Conservation (phyloP, 495 filamentous ascomycete species). For the Trichoderma parareesei region DNA sequence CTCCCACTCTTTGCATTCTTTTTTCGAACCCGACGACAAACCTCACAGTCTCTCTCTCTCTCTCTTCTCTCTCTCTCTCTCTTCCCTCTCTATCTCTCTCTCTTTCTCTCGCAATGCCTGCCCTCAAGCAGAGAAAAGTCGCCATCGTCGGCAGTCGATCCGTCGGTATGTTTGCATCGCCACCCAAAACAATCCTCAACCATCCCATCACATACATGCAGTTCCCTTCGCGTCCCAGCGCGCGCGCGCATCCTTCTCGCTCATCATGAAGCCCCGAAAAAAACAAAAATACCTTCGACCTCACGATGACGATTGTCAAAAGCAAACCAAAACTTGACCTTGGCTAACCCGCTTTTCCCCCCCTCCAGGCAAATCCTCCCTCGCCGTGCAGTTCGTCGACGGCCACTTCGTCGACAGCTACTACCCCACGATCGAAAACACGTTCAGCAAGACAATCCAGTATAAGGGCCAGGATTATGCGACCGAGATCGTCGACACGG, state of each 20-base stretch:
- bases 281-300: too few relatives aligned
- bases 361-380: slow-evolving; percentile 81
- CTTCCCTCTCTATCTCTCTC: too few relatives aligned
- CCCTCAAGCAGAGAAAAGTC: slow-evolving; percentile 93
- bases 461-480: slow-evolving; percentile 87
- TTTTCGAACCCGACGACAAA: too few relatives aligned
- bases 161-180: slow-evolving; percentile 61
- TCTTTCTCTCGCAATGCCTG: slow-evolving; percentile 50
- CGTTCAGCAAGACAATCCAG: slow-evolving; percentile 90
- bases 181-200: neutral
- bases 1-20: too few relatives aligned
- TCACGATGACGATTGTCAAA: too few relatives aligned
- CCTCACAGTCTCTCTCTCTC: neutral
- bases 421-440: slow-evolving; percentile 99
- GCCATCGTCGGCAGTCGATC: slow-evolving; percentile 96
- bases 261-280: slow-evolving; percentile 13
- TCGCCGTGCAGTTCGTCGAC: slow-evolving; percentile 96
- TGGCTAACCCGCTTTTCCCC: neutral
- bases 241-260: slow-evolving; percentile 11
- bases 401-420: slow-evolving; percentile 98
- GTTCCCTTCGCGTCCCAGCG: neutral
- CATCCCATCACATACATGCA: neutral
- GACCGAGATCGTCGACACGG: slow-evolving; percentile 97
- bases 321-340: slow-evolving; percentile 3
- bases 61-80: too few relatives aligned